Evolutionary conservation across 371 early-diverging fungal species (phyloP).

Genomic region (Nematocida sp.): DNA sequence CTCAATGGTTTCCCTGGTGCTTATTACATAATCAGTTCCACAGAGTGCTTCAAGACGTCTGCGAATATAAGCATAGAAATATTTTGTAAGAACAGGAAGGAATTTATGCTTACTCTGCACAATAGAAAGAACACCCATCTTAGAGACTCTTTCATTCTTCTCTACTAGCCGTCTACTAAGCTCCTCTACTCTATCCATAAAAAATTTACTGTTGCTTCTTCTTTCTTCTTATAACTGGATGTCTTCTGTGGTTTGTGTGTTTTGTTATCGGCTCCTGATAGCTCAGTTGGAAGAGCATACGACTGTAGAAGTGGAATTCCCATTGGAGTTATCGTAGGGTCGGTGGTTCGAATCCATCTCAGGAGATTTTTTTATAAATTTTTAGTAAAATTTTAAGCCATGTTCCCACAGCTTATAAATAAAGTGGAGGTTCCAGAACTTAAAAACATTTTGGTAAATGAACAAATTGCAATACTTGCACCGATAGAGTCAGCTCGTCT

Average conservation of each 20-base stretch:
- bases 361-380: slow-evolving; percentile 68
- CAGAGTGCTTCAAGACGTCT: neutral
- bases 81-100: neutral
- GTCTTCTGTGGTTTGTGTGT: neutral
- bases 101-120: neutral
- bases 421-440: neutral
- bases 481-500: slow-evolving; percentile 72
- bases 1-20: neutral
- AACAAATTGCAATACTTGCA: neutral
- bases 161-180: neutral
- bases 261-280: slow-evolving; percentile 66
- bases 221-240: neutral
- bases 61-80: slow-evolving; percentile 20
- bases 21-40: neutral
- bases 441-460: slow-evolving; percentile 15
- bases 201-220: slow-evolving; percentile 14
- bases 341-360: slow-evolving; percentile 71
- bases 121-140: neutral
- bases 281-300: slow-evolving; percentile 70
- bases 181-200: slow-evolving; percentile 38
- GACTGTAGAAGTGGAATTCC: slow-evolving; percentile 69
- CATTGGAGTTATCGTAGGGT: slow-evolving; percentile 67
- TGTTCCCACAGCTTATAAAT: slow-evolving; percentile 16
- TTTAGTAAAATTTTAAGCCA: slow-evolving; percentile 28
- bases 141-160: neutral